A percentile compares a stretch with the other conserved stretches of the same genome.
Conservation (phyloP, 495 filamentous ascomycete species). For the Ramalina intermedia region DNA sequence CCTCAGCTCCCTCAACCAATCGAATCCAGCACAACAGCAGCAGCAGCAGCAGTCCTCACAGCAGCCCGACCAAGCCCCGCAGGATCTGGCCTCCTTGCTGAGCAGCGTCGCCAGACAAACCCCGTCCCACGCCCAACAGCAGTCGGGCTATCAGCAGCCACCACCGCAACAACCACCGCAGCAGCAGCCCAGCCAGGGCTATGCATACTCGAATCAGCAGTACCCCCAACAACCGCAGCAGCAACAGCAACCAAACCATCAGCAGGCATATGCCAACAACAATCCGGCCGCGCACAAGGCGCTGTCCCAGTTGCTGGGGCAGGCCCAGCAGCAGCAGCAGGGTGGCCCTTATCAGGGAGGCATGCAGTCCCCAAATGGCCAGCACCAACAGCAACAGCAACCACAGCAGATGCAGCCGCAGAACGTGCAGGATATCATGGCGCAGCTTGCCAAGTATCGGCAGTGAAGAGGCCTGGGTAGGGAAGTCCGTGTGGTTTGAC, state of each 20-base stretch:
- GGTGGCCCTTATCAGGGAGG: constrained; percentile 15
- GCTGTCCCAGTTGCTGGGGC: constrained; percentile 30
- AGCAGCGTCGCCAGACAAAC: constrained; percentile 31
- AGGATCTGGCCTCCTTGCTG: constrained; percentile 48
- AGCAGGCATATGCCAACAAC: constrained; percentile 20
- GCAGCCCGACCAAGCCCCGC: constrained; percentile 23
- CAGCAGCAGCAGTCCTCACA: constrained; percentile 9
- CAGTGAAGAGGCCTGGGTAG: constrained; percentile 20
- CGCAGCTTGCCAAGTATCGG: constrained; percentile 46
- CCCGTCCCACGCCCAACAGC: constrained; percentile 13
- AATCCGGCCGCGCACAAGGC: constrained; percentile 22
- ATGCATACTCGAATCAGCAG: constrained; percentile 23
- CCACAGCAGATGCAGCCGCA: constrained; percentile 28
- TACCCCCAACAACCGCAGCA: constrained; percentile 23
- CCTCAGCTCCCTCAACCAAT: constrained; percentile 38
- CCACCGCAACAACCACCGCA: constrained; percentile 12
- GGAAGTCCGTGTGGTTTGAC: no score
- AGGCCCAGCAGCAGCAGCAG: constrained; percentile 22
- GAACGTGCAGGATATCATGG: constrained; percentile 47
- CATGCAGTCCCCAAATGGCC: constrained; percentile 14
- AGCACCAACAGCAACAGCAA: constrained; percentile 22
- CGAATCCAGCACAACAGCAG: constrained; percentile 11
- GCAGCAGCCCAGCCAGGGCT: constrained; percentile 16
- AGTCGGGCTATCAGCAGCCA: constrained; percentile 21
- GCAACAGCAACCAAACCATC: constrained; percentile 21